These are phyloP conservation scores for Saccharomycopsis synnaedendra DNA, from an alignment of 805 yeast species.

Conservation along the genomic window DNA sequence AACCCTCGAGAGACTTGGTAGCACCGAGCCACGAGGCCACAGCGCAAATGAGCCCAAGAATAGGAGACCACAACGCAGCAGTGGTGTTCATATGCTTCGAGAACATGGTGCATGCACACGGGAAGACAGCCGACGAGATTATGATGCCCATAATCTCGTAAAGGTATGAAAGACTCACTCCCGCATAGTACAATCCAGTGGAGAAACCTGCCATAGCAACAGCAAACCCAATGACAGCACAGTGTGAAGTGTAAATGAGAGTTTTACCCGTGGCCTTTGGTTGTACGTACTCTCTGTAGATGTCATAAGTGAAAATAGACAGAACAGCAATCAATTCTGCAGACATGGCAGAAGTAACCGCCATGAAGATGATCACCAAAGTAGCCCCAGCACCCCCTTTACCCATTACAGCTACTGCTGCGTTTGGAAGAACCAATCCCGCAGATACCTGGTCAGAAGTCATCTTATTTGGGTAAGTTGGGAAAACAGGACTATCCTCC, in stretches of 20 bases:
- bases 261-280: conserved; percentile 69
- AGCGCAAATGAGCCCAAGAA: conserved; percentile 64
- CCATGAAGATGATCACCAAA: conserved; percentile 74
- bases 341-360: conserved; percentile 86
- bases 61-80: conserved; percentile 71
- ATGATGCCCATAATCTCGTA: conserved; percentile 86
- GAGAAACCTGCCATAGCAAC: conserved; percentile 71
- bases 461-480: conserved; percentile 64
- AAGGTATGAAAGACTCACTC: conserved; percentile 76
- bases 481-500: conserved; percentile 61
- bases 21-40: conserved; percentile 56
- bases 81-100: conserved; percentile 52
- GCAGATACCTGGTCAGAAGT: conserved; percentile 60
- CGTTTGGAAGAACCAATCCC: conserved; percentile 58
- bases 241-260: conserved; percentile 59
- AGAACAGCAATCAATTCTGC: conserved; percentile 87
- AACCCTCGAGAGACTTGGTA: conserved; percentile 32
- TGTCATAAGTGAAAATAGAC: conserved; percentile 75
- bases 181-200: conserved; percentile 71
- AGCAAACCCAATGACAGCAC: conserved; percentile 49
- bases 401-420: conserved; percentile 79
- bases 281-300: conserved; percentile 69
- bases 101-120: conserved; percentile 54
- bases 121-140: conserved; percentile 77
- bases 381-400: conserved; percentile 83